Conservation (phyloP, 2,329 filamentous ascomycete genomes). For the Hypoxylon sp. region DNA sequence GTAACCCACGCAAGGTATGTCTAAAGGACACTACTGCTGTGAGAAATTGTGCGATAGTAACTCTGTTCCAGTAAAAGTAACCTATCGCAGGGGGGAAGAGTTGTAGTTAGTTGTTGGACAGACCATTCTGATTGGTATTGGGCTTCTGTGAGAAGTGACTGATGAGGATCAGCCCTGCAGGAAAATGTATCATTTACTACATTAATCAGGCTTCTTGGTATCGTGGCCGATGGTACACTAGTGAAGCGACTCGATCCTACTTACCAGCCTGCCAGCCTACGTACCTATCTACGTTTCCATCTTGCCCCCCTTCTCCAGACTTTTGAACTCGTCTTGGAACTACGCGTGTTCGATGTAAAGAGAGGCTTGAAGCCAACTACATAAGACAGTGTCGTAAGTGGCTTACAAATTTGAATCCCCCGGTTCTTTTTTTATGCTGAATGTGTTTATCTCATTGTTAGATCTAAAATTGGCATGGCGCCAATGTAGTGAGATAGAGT, state of each 20-base stretch:
- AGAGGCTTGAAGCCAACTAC: constrained; percentile 17
- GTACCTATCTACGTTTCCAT: constrained; percentile 8
- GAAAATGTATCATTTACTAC: constrained; percentile 40
- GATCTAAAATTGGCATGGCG: constrained; percentile 30
- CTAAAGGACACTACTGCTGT: constrained; percentile 36
- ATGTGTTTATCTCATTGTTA: constrained; percentile 21
- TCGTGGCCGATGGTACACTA: constrained; percentile 32
- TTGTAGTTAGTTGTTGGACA: constrained; percentile 23
- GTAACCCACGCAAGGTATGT: constrained; percentile 28
- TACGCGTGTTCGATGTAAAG: constrained; percentile 14
- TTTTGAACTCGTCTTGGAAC: constrained; percentile 2
- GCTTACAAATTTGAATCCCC: constrained; percentile 26
- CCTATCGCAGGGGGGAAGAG: constrained; percentile 20
- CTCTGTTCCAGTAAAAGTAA: constrained; percentile 27
- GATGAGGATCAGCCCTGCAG: constrained; percentile 44
- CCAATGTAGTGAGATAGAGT: constrained; percentile 3
- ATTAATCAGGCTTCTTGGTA: constrained; percentile 39
- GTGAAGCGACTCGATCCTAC: constrained; percentile 29
- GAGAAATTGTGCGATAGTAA: constrained; percentile 39
- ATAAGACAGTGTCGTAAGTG: constrained; percentile 1
- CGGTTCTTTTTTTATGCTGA: constrained; percentile 10
- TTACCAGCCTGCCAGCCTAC: neutral
- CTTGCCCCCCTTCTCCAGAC: constrained; percentile 10
- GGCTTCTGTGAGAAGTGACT: constrained; percentile 26
- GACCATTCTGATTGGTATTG: constrained; percentile 32